phyloP scores from a whole-genome alignment of 2,329 filamentous ascomycete species.

The Moelleriella libera region DNA sequence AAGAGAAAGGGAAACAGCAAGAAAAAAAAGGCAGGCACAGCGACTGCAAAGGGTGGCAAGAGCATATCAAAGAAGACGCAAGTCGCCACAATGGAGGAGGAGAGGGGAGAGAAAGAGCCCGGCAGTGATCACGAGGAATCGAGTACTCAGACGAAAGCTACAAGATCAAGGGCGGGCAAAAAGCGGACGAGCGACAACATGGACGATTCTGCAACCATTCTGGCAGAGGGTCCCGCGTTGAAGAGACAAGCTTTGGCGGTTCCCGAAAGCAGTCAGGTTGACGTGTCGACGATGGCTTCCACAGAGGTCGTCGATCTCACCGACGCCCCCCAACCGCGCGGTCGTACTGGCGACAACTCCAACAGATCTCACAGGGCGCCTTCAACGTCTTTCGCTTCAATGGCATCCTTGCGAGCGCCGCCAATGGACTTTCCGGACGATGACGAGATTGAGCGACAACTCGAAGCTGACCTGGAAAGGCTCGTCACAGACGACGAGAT shows the following conservation, averaged over 20 bases:
- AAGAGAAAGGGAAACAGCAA: slow-evolving; percentile 45
- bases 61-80: slow-evolving; percentile 32
- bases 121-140: slow-evolving; percentile 7
- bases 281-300: slow-evolving; percentile 21
- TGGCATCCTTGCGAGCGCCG: slow-evolving; percentile 25
- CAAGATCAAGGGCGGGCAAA: slow-evolving; percentile 35
- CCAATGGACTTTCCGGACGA: slow-evolving; percentile 38
- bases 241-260: slow-evolving; percentile 45
- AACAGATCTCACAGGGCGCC: slow-evolving; percentile 18
- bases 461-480: slow-evolving; percentile 50
- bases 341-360: slow-evolving; percentile 24
- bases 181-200: slow-evolving; percentile 51
- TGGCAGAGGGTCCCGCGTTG: slow-evolving; percentile 31
- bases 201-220: slow-evolving; percentile 28
- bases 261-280: slow-evolving; percentile 30
- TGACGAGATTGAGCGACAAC: slow-evolving; percentile 49
- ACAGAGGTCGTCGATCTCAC: slow-evolving; percentile 24
- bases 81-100: slow-evolving; percentile 16
- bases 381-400: slow-evolving; percentile 39
- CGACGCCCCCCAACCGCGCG: slow-evolving; percentile 16
- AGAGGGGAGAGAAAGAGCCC: slow-evolving; percentile 16
- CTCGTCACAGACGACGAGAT: slow-evolving; percentile 38
- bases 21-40: slow-evolving; percentile 13
- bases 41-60: slow-evolving; percentile 11
- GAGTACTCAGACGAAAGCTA: slow-evolving; percentile 14